These are phyloP conservation scores for Penicillium polonicum DNA, from an alignment of 2,329 filamentous ascomycete genomes.

Conservation along the genomic window DNA sequence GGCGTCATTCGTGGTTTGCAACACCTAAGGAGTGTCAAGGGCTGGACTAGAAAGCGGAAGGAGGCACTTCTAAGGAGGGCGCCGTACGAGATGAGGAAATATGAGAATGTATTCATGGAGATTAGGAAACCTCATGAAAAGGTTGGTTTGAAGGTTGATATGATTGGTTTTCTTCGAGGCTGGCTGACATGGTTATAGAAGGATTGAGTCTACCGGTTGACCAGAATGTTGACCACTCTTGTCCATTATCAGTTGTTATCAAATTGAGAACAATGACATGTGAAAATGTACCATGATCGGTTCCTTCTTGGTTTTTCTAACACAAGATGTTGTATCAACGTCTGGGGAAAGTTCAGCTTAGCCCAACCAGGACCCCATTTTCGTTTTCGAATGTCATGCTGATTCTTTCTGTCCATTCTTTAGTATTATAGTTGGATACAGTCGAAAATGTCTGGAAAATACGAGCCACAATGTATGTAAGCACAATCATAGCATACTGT, in stretches of 20 bases:
- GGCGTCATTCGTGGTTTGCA: conserved; percentile 16
- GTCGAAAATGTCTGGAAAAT: conserved; percentile 16
- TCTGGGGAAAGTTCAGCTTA: not conserved
- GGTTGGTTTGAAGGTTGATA: not conserved
- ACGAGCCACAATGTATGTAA: conserved; percentile 16
- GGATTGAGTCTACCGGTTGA: not conserved
- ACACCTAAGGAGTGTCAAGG: conserved; percentile 22
- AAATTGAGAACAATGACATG: not conserved
- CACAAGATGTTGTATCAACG: not conserved
- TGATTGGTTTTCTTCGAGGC: not conserved
- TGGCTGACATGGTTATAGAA: not conserved
- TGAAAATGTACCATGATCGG: not conserved
- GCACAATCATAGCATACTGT: conserved; percentile 12
- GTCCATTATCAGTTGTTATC: not conserved
- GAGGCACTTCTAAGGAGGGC: conserved; percentile 15
- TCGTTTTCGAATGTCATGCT: conserved; percentile 18
- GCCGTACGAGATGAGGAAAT: conserved; percentile 16
- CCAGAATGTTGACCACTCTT: not conserved
- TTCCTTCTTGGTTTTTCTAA: not conserved
- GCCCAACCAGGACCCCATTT: conserved; percentile 14
- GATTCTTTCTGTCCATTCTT: conserved; percentile 13
- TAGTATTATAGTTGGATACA: conserved; percentile 8
- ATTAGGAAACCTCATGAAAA: conserved; percentile 12
- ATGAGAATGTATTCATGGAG: conserved; percentile 15
- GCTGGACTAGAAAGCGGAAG: conserved; percentile 27